Base-by-base conservation (phyloP, 2,329 filamentous ascomycete species). In the Periconia sp. region DNA sequence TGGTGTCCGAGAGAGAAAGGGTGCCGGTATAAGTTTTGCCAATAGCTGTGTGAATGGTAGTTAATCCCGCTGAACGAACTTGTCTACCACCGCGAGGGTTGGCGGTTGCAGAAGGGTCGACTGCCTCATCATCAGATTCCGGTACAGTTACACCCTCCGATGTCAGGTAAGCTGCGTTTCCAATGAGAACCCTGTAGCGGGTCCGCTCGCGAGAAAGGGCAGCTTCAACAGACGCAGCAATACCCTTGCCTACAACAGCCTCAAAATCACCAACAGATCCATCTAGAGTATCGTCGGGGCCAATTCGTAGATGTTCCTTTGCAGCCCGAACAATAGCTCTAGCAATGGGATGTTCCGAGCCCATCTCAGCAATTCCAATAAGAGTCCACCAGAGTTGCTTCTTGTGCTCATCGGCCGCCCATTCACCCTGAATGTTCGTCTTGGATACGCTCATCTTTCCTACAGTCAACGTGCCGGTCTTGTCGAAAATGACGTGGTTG, bases 341-440 rank as follows among this genome's bases (percentile, higher is more conserved):
- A n/a, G 92, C 94, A 52, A 97, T 90, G 1, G 94, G 94, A 69
- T 99, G 94, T 74, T 99, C 94, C 67, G 91, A 96, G 60, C 91
- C 90, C 84, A 92, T 92, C 77, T 99, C 94, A 0, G 93, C 89
- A n/a, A 97, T 86, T 43, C 92, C 94, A 52, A 99, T 86, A 56
- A 97, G 82, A n/a, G 90, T 86, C 94, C 94, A 99, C 93, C 93
- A 99, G 3, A 96, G 81, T 33, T 85, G 85, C 55, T 83, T 85
- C 52, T 85, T 85, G 80, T 83, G 85, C 31, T 88, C 84, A 52
- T 81, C 86, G 20, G 82, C 81, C 42, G 83, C 80, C 93, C 93
- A 97, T 2, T 80, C 74, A 8, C 84, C 76, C 31, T 84, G 83
- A 35, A 93, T 80, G 47, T 84, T 85, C 19, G 83, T 80, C 53